Evolutionary conservation across 1,284 basidiomycete species (phyloP), one percentile per base, ranked within the genome.

Genomic region (Microbotryum silenes-acaulis): DNA sequence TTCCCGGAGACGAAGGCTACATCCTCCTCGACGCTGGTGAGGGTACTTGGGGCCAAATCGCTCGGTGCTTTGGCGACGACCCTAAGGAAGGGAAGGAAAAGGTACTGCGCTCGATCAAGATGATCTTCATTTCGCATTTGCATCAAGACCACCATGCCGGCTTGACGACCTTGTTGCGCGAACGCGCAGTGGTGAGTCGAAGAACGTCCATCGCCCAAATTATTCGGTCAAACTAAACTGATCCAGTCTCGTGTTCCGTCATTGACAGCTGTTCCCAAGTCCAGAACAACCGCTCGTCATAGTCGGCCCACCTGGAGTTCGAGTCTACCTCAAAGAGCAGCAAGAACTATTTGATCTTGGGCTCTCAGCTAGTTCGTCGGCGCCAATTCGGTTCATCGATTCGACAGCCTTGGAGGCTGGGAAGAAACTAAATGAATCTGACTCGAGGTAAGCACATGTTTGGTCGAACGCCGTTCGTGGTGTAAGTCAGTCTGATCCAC

Each of bases 71-170:
- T 69, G 91, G 91, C 0, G 78, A 82, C 18, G 74, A 72, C 6
- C 62, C 53, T 16, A 48, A 50, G 14, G 61, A 57, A 2, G 67
- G 52, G 42, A 60, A 37, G 37, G 50, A 63, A 18, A 58, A 72
- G 29, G 78, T 86, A 14, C 77, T 94, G 60, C 78, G 83, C n/a
- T 78, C 87, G 54, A 75, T 94, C 37, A 85, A 82, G 66, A 83
- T 89, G 72, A 81, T 97, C 33, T 97, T 87, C 74, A 80, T 96
- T 67, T 91, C 88, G 68, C 94, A 97, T 74, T 82, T 88, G 71
- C 93, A 97, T 72, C 93, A 83, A 0, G 94, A 97, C 73, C 93
- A 97, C 74, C 93, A 97, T 73, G 82, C 88, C 54, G 94, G 94
- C 1, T 74, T 94, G 31, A 80, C 84, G 0, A 82, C 85, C 56